These are phyloP conservation scores for Immersiella caudata DNA, from an alignment of 495 filamentous ascomycete species.

Conservation along the genomic window DNA sequence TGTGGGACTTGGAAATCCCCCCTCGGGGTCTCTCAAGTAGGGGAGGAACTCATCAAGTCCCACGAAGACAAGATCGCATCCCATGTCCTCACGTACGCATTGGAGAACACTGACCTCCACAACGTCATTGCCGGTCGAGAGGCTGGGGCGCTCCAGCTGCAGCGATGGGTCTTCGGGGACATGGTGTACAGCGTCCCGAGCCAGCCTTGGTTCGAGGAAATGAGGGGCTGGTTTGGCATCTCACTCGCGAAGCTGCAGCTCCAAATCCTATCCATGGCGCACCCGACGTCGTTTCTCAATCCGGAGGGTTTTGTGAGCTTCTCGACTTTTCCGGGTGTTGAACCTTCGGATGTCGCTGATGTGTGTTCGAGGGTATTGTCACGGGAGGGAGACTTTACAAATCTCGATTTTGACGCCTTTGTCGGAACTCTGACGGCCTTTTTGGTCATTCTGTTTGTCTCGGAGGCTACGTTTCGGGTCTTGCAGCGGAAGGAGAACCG, in stretches of 20 bases:
- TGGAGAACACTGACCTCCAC: not conserved
- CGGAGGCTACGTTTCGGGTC: too few relatives aligned
- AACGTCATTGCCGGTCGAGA: not conserved
- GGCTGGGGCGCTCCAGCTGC: not conserved
- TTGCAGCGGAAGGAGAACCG: too few relatives aligned
- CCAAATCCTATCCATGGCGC: not conserved
- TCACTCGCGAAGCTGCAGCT: not conserved
- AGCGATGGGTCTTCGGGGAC: not conserved
- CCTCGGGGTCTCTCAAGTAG: not conserved
- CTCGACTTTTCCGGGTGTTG: not conserved
- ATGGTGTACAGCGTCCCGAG: not conserved
- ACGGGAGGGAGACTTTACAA: not conserved
- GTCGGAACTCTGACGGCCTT: not conserved
- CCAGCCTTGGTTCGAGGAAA: not conserved
- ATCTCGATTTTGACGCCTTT: not conserved
- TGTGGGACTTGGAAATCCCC: not conserved
- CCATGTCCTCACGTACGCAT: not conserved
- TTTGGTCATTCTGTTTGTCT: not conserved
- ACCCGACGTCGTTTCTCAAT: not conserved
- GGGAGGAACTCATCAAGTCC: not conserved
- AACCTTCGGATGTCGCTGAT: too few relatives aligned
- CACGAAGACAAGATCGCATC: not conserved
- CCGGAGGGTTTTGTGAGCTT: not conserved
- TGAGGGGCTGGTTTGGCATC: constrained; percentile 1
- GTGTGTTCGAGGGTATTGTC: not conserved